Conservation (phyloP, 768 basidiomycete species). For the Artomyces pyxidatus region DNA sequence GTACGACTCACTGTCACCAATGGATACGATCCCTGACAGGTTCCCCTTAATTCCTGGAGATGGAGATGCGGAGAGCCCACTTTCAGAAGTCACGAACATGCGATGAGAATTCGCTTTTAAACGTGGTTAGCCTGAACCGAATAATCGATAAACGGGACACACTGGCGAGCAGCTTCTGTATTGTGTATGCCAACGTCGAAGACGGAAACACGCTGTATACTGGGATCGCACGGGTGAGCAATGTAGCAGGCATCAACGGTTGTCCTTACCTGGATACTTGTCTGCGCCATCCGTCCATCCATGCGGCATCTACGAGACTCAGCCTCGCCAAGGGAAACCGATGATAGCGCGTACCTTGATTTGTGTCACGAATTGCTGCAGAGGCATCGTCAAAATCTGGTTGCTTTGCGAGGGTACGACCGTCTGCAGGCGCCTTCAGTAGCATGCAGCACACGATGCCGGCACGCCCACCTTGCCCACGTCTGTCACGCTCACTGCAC, state of each 20-base stretch:
- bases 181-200: conserved; percentile 58
- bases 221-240: conserved; percentile 18
- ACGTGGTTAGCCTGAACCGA: conserved; percentile 2
- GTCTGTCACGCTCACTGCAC: conserved; percentile 79
- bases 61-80: conserved; percentile 42
- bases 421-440: conserved; percentile 32
- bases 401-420: conserved; percentile 79
- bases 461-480: conserved; percentile 52
- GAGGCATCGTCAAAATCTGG: conserved; percentile 58
- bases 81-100: conserved; percentile 68
- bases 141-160: conserved; percentile 22
- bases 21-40: conserved; percentile 70
- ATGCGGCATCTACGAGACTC: conserved; percentile 29
- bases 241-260: not conserved
- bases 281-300: conserved; percentile 77
- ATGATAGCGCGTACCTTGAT: conserved; percentile 48
- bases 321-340: not conserved
- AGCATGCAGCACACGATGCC: not conserved
- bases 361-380: conserved; percentile 59
- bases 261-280: conserved; percentile 56
- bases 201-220: conserved; percentile 70
- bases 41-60: conserved; percentile 37
- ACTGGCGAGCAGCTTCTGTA: conserved; percentile 82
- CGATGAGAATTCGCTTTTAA: conserved; percentile 69
- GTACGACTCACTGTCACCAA: conserved; percentile 61